Evolutionary conservation across 2,329 filamentous ascomycete genomes (phyloP).

Genomic region (Neofusicoccum kwambonambiense): DNA sequence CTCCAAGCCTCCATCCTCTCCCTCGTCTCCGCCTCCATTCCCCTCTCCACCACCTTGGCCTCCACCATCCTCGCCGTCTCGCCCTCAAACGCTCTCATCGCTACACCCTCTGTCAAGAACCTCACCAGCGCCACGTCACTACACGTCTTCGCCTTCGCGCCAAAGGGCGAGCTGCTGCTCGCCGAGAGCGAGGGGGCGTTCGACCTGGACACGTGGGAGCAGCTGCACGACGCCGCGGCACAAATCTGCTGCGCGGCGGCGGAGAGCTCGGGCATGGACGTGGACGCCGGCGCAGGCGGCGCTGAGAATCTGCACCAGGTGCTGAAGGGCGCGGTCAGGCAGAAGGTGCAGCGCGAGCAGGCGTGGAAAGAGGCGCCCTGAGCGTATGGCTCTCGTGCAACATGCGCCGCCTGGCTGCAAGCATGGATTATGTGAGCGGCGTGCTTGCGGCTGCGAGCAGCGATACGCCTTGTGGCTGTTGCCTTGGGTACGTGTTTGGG

Average conservation of each 20-base stretch:
- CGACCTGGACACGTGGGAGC: slow-evolving; percentile 71
- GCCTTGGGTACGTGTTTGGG: background rate
- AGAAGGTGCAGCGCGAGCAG: slow-evolving; percentile 40
- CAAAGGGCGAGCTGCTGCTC: slow-evolving; percentile 68
- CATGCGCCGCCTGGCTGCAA: background rate
- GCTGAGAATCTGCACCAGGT: slow-evolving; percentile 35
- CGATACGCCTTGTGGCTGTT: background rate
- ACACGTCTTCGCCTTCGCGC: slow-evolving; percentile 81
- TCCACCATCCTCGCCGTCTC: slow-evolving; percentile 64
- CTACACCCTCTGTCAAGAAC: slow-evolving; percentile 60
- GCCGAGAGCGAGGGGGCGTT: slow-evolving; percentile 82
- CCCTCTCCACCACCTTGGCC: slow-evolving; percentile 70
- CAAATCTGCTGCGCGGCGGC: slow-evolving; percentile 58
- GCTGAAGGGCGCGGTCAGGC: slow-evolving; percentile 41
- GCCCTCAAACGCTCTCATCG: slow-evolving; percentile 33
- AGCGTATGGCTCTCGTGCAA: background rate
- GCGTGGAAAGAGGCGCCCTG: slow-evolving; percentile 39
- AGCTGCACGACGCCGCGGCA: slow-evolving; percentile 64
- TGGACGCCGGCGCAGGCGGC: slow-evolving; percentile 31
- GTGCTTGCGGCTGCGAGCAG: background rate
- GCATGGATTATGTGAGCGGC: background rate
- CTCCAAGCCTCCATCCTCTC: slow-evolving; percentile 81
- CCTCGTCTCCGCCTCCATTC: slow-evolving; percentile 76
- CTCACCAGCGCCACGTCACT: slow-evolving; percentile 65
- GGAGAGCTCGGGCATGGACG: slow-evolving; percentile 34